Evolutionary conservation across 805 yeast species (phyloP), one percentile per base, ranked within the genome.

Genomic region (Candida glaebosa): DNA sequence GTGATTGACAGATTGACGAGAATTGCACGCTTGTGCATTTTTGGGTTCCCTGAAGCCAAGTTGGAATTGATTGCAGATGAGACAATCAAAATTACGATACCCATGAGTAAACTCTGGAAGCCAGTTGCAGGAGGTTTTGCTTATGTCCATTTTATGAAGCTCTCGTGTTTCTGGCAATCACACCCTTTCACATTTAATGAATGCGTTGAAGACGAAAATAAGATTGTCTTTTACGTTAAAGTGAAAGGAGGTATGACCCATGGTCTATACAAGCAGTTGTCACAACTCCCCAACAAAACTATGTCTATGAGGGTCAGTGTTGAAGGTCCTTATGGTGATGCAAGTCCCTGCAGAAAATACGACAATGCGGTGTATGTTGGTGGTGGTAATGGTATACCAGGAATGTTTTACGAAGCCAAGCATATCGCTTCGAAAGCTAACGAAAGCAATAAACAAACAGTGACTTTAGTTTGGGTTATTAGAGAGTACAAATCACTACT

Each of bases 391-490:
- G 71, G 71, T 14, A 65, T 66, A 10, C 71, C 71, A 2, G 71
- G 71, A 5, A 61, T 66, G n/a, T 66, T 54, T 44, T 60, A 69
- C 3, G 70, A 66, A 47, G 67, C 61, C 1, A 38, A 28, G 15
- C 53, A 53, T 12, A 40, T 60, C 31, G 47, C 44, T 5, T 40
- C 37, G 14, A 40, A 30, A 3, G n/a, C 34, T 1, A 18, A 16
- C 70, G 50, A 56, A 56, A 40, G 51, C 9, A 18, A 34, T 14
- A 28, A 10, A 14, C 58, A 58, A 40, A 41, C 48, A 18, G 41
- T 67, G 30, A 73, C 76, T 42, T 67, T 86, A 38, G 61, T 76
- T 32, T 87, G 96, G 95, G 71, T 76, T n/a, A 69, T 85, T 7
- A 67, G 83, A 42, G 77, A 79, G 35, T 67, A 71, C 48, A 61